Base-by-base conservation (phyloP, 768 basidiomycete species). In the Polyporus arcularius region DNA sequence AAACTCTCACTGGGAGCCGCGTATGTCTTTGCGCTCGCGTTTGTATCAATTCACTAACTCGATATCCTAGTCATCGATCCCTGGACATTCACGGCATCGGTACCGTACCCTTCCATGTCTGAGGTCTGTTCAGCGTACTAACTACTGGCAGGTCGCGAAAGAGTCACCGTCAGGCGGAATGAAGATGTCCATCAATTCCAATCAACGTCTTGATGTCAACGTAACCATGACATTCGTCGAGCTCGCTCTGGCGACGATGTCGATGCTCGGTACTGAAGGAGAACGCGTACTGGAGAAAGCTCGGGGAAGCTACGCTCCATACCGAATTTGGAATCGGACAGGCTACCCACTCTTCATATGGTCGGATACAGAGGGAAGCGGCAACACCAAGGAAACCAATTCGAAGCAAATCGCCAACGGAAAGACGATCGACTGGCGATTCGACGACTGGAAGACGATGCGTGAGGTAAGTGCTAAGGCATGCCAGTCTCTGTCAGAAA, bases 1-100 rank as follows among this genome's bases (percentile, higher is more conserved):
- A 26, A 98, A 97, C 70, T 98, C 97, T 50, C 94, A 98, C 69
- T 99, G 97, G 94, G 97, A 98, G 74, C 96, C 97, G 32, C 72
- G 90, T 91, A 70, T 64, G 87, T 75, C 1, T 14, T 50, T 26
- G 26, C 35, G 4, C 18, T 16, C 21, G 28, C 15, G 14, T 43
- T 18, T 16, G 50, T 12, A 57, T 41, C 32, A 12, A 5, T 35
- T 41, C 3, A 53, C 41, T 38, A 11, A 11, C 14, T 14, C 38
- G 7, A 35, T 46, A 57, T 40, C 14, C 2, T 66, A 92, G 90
- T 99, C 55, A 92, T 96, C 63, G 97, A 99, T 70, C 97, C 97
- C 3, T 99, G 96, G 96, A 89, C 87, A 16, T 90, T 97, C 65
- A 86, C 87, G 10, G 71, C 90, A 49, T 81, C 81, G 60, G 92